These are phyloP conservation scores for Forsythia viridissima DNA, from an alignment of 257 asterid species.

Conservation along the genomic window DNA sequence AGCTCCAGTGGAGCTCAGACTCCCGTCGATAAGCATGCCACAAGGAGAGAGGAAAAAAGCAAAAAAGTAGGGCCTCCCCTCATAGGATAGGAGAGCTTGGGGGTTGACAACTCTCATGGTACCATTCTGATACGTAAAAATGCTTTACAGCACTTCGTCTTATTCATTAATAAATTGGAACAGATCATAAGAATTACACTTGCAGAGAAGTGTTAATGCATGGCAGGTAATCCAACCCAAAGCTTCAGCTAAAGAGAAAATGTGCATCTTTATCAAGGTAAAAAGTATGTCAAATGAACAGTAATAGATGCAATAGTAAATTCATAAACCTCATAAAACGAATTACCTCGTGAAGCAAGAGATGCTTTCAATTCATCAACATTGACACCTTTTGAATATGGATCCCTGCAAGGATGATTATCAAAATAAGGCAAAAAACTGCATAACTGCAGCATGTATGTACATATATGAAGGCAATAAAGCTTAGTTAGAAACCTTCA, in stretches of 20 bases:
- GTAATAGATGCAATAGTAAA: background rate
- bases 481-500: too few species aligned
- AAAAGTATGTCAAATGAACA: background rate
- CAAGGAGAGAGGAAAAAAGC: background rate
- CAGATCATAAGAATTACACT: background rate
- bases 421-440: constrained; percentile 13
- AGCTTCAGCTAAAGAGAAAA: too few species aligned
- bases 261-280: too few species aligned
- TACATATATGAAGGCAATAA: too few species aligned
- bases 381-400: constrained; percentile 60
- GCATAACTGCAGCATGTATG: too few species aligned
- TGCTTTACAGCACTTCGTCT: background rate
- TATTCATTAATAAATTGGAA: background rate
- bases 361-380: constrained; percentile 67
- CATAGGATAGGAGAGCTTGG: background rate
- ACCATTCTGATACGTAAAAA: background rate
- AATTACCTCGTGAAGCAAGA: constrained; percentile 74
- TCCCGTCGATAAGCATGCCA: too few species aligned
- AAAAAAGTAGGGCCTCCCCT: background rate
- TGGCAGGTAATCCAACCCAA: too few species aligned
- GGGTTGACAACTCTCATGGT: background rate
- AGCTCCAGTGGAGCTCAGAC: background rate
- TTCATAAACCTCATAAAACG: constrained; percentile 5
- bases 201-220: too few species aligned
- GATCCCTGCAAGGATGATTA: constrained; percentile 59